Evolutionary conservation across 345 rosid genomes (phyloP).

Genomic region (Linum tenue): DNA sequence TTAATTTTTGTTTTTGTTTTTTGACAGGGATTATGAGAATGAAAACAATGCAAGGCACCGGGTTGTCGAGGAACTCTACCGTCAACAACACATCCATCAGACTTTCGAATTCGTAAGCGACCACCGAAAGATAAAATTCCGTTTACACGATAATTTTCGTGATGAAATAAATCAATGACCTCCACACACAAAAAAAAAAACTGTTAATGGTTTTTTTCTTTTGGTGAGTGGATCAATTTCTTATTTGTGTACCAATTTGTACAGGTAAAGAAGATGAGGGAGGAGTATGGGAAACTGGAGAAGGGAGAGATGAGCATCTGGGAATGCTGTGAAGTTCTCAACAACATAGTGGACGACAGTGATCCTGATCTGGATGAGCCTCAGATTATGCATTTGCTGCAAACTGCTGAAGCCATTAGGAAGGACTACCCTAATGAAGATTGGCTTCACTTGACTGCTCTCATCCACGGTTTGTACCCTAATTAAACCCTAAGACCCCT

Average conservation of each 20-base stretch:
- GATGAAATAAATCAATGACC: too few relatives aligned
- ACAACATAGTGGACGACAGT: neutral
- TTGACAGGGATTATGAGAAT: slow-evolving; percentile 1
- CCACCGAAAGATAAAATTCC: neutral
- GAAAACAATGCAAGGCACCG: neutral
- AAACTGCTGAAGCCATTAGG: neutral
- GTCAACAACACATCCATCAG: neutral
- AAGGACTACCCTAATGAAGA: slow-evolving; percentile 2
- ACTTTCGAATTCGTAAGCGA: neutral
- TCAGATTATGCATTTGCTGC: slow-evolving; percentile 3
- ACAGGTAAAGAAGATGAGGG: neutral
- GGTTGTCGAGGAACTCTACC: slow-evolving; percentile 1
- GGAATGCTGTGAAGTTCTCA: slow-evolving; percentile 5
- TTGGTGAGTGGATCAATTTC: too few relatives aligned
- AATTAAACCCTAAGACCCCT: neutral
- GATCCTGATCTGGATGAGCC: slow-evolving; percentile 8
- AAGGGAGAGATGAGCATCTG: slow-evolving; percentile 3
- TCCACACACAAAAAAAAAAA: too few relatives aligned
- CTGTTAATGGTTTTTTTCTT: too few relatives aligned
- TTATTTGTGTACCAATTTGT: neutral
- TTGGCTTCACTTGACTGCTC: slow-evolving; percentile 6
- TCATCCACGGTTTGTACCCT: neutral
- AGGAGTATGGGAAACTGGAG: neutral
- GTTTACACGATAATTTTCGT: too few relatives aligned
- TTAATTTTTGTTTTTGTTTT: neutral